Base-by-base conservation (phyloP, 768 basidiomycete species). In the Exidia glandulosa region DNA sequence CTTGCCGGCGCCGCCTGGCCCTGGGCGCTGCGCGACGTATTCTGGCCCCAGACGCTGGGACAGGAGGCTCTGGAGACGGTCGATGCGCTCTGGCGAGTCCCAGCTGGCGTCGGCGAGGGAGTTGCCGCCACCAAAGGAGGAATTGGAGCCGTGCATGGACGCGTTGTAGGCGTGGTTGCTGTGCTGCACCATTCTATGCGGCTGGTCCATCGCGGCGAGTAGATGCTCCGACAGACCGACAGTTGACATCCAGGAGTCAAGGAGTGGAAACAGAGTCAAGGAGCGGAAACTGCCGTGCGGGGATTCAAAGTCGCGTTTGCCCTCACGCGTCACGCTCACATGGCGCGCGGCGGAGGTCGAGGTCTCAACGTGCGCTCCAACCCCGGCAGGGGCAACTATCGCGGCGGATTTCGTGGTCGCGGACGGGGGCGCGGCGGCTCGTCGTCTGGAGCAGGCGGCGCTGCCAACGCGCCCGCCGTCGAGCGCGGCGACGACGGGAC, bases 11-110 rank as follows among this genome's bases (percentile, higher is more conserved):
- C 87, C 88, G 19, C 86, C 88, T n/a, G n/a, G n/a, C 3, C 95
- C 94, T 6, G 90, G 87, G 16, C 96, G 79, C 63, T 87, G 86
- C 2, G 90, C 92, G 59, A 99, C 81, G 67, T 82, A 96, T 74
- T 98, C 96, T 1, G 96, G 96, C 2, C 96, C 96, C 23, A 99
- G 84, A 65, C 87, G 90, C 72, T 85, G 86, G 67, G 88, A 79
- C 32, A 99, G 78, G 69, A 92, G 89, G 13, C 80, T 83, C 68
- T 95, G 92, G 2, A 96, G 74, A 23, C 6, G 10, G 6, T 54
- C 27, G 25, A 10, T 29, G 50, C 50, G 50, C 19, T 29, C 14
- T 6, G 2, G 23, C 4, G 25, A 6, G 4, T 54, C 25, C 25
- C 30, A 23, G 50, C 50, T 54, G 25, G 19, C 9, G 9, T 54